Percentiles rank a stretch among this genome's conserved stretches.
Conservation (phyloP, 108 stramenopile species). For the Fragilaria radians region DNA sequence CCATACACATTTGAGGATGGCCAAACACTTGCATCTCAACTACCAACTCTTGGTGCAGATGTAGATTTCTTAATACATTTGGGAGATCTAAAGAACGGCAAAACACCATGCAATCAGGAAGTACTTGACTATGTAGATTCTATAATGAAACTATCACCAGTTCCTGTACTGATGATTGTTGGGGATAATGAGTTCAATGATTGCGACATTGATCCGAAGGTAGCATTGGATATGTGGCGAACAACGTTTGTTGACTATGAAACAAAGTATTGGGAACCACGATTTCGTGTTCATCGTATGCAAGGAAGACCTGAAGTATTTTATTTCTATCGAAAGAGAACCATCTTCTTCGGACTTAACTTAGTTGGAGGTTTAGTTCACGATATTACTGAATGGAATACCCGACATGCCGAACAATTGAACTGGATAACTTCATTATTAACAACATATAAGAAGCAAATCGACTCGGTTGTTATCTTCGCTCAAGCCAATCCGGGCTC, state of each 20-base stretch:
- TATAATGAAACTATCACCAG: too few relatives aligned
- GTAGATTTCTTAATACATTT: too few relatives aligned
- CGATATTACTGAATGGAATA: constrained; percentile 19
- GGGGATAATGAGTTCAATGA: constrained; percentile 11
- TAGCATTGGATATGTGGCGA: constrained; percentile 15
- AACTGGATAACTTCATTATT: constrained; percentile 17
- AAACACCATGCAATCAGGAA: too few relatives aligned
- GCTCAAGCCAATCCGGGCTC: constrained; percentile 31
- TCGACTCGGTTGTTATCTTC: constrained; percentile 28
- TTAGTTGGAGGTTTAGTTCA: constrained; percentile 31
- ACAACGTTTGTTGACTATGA: constrained; percentile 17
- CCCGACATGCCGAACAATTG: constrained; percentile 8
- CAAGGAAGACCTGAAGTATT: constrained; percentile 16
- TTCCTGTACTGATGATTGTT: too few relatives aligned
- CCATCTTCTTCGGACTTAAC: constrained; percentile 34
- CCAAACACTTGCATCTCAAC: not conserved
- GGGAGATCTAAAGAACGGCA: too few relatives aligned
- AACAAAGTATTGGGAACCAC: not conserved
- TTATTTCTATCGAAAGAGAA: constrained; percentile 28
- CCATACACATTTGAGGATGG: not conserved
- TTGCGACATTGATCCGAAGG: constrained; percentile 24
- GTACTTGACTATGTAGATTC: too few relatives aligned
- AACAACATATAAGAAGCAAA: constrained; percentile 3
- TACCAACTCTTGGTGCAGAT: not conserved
- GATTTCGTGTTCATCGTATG: not conserved